These are phyloP conservation scores for Colletotrichum sublineola DNA, from an alignment of 2,329 filamentous ascomycete species.

Conservation along the genomic window DNA sequence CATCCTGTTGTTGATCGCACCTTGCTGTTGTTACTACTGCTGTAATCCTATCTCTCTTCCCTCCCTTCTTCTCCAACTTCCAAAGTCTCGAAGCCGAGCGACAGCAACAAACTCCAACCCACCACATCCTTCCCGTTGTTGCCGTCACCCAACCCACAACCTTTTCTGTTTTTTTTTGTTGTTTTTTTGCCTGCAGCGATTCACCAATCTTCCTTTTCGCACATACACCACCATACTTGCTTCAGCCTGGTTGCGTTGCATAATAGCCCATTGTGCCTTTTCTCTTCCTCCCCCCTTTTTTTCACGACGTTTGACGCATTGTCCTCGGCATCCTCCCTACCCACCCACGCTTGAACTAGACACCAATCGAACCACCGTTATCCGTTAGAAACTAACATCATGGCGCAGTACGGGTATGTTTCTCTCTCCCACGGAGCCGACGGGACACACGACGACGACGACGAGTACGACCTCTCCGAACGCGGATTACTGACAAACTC, in stretches of 20 bases:
- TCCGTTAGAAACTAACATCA: constrained; percentile 52
- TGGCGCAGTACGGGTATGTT: constrained; percentile 64
- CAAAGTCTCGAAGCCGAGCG: constrained; percentile 24
- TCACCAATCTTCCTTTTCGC: constrained; percentile 42
- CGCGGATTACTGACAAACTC: constrained; percentile 49
- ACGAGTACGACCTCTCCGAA: constrained; percentile 36
- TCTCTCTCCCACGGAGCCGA: constrained; percentile 40
- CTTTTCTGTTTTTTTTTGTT: background rate
- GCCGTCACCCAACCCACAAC: constrained; percentile 5
- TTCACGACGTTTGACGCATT: background rate
- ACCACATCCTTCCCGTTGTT: constrained; percentile 1
- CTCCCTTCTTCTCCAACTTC: constrained; percentile 29
- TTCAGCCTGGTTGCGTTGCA: constrained; percentile 42
- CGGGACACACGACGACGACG: constrained; percentile 33
- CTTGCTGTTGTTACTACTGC: constrained; percentile 24
- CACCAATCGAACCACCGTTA: constrained; percentile 15
- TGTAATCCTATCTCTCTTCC: background rate
- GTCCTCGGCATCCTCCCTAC: background rate
- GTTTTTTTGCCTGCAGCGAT: constrained; percentile 11
- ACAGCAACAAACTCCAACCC: constrained; percentile 11
- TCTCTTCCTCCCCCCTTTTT: background rate
- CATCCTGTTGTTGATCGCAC: constrained; percentile 15
- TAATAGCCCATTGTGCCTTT: constrained; percentile 23
- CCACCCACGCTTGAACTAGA: constrained; percentile 6
- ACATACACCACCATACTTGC: constrained; percentile 32